Evolutionary conservation across 1,284 basidiomycete species (phyloP), one percentile per base, ranked within the genome.

Genomic region (Trametes pubescens): DNA sequence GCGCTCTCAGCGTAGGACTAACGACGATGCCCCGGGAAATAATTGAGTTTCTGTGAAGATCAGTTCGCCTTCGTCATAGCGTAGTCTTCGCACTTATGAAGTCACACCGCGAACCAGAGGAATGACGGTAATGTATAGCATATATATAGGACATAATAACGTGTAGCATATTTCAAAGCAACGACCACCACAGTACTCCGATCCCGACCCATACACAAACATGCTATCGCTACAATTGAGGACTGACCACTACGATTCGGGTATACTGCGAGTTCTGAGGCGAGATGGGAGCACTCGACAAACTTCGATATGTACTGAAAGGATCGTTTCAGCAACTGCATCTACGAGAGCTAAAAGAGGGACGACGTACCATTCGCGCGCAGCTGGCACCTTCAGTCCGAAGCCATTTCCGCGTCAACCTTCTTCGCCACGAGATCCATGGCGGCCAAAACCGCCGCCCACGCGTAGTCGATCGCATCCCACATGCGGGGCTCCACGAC

Each of bases 401-500:
- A 52, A 29, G 40, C 49, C 43, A 18, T 37, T 22, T 22, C 51
- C 34, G 4, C 37, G 13, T 29, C 24, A 16, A 22, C 29, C 13
- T 47, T 32, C 43, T 57, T 32, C 22, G 57, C 69, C 2, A 44
- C 44, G 26, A 51, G 38, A n/a, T 63, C 61, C 59, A 68, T 59
- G 7, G 64, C 67, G 18, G 52, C 21, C 13, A 62, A 43, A 18
- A 70, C 35, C n/a, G 51, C 49, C 18, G 54, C n/a, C 67, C 69
- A 69, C n/a, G 69, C 62, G 43, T 57, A 47, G 9, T 64, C 24
- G 18, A 73, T 22, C 3, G 58, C 56, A 1, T 61, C 56, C 71
- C 69, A 72, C 52, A 71, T 34, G 9, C 37, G 34, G 7, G 57
- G 43, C 53, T 73, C 69, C 9, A 61, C 59, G 11, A 73, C 59